Evolutionary conservation across 2,329 filamentous ascomycete species (phyloP).

Genomic region (Rutstroemia sp.): DNA sequence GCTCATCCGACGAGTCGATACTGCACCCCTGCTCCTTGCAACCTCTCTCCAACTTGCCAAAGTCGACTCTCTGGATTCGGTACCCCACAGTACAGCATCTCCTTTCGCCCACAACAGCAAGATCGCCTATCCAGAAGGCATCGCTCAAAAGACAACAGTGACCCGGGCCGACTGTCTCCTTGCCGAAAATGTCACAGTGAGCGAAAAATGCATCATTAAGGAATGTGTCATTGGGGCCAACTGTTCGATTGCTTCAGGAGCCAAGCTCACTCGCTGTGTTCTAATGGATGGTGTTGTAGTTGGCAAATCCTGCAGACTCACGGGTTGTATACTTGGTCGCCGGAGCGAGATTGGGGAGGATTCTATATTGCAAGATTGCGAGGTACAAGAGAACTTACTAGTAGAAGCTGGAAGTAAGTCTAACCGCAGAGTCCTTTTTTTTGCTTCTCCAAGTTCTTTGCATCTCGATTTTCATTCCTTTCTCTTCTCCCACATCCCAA

Average conservation of each 20-base stretch:
- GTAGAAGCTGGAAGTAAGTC: slow-evolving; percentile 69
- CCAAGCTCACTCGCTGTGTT: slow-evolving; percentile 77
- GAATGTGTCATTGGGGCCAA: slow-evolving; percentile 83
- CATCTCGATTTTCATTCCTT: not conserved
- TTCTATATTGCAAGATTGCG: slow-evolving; percentile 75
- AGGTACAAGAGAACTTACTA: slow-evolving; percentile 84
- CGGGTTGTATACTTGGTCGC: slow-evolving; percentile 78
- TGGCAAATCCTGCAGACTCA: slow-evolving; percentile 76
- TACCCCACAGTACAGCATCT: slow-evolving; percentile 49
- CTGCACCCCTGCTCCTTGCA: slow-evolving; percentile 69
- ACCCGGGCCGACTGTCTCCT: slow-evolving; percentile 76
- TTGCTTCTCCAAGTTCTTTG: too few species aligned
- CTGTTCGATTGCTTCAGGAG: slow-evolving; percentile 80
- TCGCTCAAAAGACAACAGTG: slow-evolving; percentile 75
- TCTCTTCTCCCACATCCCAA: too few species aligned
- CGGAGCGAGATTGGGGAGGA: slow-evolving; percentile 77
- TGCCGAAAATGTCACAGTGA: slow-evolving; percentile 81
- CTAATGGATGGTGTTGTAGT: slow-evolving; percentile 89
- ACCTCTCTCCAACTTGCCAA: slow-evolving; percentile 84
- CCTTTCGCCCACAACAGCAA: slow-evolving; percentile 74
- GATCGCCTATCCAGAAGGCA: slow-evolving; percentile 73
- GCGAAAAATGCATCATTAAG: slow-evolving; percentile 87
- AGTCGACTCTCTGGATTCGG: slow-evolving; percentile 62
- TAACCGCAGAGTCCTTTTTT: not conserved
- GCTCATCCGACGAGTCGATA: slow-evolving; percentile 83